Percentiles rank a stretch among this genome's conserved stretches.
These are phyloP conservation scores for Fusarium stilboides DNA, from an alignment of 2,329 filamentous ascomycete species.

Conservation along the genomic window DNA sequence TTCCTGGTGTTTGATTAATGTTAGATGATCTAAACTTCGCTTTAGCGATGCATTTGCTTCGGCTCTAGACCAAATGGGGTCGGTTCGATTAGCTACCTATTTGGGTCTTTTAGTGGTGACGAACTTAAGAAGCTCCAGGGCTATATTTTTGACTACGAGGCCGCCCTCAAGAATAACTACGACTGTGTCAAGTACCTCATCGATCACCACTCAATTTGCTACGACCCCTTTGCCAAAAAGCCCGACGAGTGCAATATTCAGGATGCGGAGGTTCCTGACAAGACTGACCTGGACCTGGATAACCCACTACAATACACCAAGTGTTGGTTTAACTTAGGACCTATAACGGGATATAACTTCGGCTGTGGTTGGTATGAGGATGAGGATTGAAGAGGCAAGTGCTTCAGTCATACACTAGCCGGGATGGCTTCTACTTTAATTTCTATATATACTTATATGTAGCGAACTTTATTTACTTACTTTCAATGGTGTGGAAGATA, in stretches of 20 bases:
- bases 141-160: neutral
- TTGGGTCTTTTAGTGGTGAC: neutral
- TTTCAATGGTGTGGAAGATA: no score
- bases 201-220: neutral
- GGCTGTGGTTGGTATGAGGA: neutral
- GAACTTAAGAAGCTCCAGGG: neutral
- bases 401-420: no score
- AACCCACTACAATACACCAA: neutral
- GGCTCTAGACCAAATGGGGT: neutral
- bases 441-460: neutral
- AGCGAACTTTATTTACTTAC: no score
- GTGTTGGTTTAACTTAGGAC: neutral
- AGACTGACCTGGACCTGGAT: neutral
- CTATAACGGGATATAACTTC: neutral
- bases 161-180: constrained; percentile 3
- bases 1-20: no score
- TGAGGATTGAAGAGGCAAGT: neutral
- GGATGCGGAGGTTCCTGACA: neutral
- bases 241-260: neutral
- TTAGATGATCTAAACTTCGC: no score
- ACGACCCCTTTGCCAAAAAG: neutral
- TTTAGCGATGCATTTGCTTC: neutral
- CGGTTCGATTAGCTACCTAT: neutral
- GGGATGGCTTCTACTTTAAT: neutral
- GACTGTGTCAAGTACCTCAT: neutral